phyloP scores from a whole-genome alignment of 768 basidiomycete genomes.

The Trametes cinnabarina region DNA sequence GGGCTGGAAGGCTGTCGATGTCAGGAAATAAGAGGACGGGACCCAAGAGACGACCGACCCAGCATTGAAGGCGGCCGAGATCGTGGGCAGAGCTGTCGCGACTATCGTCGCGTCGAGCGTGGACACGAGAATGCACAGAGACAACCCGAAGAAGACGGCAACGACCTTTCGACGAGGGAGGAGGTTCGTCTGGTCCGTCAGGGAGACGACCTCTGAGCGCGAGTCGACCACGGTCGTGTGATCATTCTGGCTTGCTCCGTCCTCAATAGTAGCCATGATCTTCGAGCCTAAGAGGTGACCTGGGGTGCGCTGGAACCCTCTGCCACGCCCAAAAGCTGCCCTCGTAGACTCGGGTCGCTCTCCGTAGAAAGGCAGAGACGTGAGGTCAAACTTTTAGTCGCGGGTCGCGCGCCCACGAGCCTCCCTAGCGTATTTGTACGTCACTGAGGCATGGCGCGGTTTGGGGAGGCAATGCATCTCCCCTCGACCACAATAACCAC shows the following conservation, averaged over 20 bases:
- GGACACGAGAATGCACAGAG: constrained; percentile 59
- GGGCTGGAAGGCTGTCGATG: constrained; percentile 61
- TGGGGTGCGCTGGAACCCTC: no score
- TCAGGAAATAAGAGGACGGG: constrained; percentile 68
- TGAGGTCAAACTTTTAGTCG: background rate
- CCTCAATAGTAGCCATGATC: background rate
- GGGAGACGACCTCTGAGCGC: constrained; percentile 10
- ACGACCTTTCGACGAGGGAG: constrained; percentile 62
- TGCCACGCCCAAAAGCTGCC: no score
- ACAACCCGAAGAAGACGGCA: constrained; percentile 58
- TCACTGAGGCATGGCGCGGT: background rate
- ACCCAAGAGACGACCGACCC: constrained; percentile 69
- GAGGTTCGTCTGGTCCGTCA: constrained; percentile 78
- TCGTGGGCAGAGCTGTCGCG: constrained; percentile 71
- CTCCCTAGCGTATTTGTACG: background rate
- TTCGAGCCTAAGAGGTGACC: background rate
- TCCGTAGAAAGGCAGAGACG: no score
- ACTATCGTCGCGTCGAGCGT: constrained; percentile 71
- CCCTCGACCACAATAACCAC: no score
- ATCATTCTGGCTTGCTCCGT: background rate
- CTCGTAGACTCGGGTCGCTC: no score
- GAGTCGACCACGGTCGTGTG: background rate
- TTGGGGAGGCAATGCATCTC: background rate
- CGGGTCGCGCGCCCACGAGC: background rate
- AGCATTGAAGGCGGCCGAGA: constrained; percentile 63